Percentiles rank a stretch among this genome's conserved stretches.
Conservation (phyloP, 176 grass and related monocot genomes). For the Avena atlantica region DNA sequence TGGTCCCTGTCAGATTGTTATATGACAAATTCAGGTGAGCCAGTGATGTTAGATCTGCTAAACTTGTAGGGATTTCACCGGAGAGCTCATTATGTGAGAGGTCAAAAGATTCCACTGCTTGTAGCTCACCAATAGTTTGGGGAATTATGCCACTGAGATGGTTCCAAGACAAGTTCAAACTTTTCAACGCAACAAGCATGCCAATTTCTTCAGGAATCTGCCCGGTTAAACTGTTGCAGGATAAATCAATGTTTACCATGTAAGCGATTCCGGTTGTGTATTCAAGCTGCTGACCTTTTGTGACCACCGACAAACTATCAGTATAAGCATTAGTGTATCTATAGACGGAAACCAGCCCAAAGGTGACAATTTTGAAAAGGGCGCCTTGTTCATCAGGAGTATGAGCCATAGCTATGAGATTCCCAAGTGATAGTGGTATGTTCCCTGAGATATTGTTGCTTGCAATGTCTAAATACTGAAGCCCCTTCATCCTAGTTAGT, state of each 20-base stretch:
- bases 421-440: constrained; percentile 15
- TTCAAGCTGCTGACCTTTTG: neutral
- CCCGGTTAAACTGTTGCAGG: constrained; percentile 30
- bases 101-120: neutral
- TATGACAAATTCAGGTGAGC: neutral
- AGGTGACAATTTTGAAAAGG: constrained; percentile 4
- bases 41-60: neutral
- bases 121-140: constrained; percentile 26
- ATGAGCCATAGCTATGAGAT: neutral
- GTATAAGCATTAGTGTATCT: neutral
- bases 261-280: neutral
- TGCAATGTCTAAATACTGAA: constrained; percentile 31
- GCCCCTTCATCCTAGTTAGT: constrained; percentile 5
- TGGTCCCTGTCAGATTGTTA: neutral
- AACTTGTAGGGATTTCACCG: constrained; percentile 23
- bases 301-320: neutral
- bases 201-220: constrained; percentile 28
- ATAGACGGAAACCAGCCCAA: neutral
- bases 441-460: constrained; percentile 19
- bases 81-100: constrained; percentile 17
- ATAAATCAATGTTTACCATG: constrained; percentile 47
- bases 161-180: constrained; percentile 46
- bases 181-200: constrained; percentile 2
- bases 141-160: constrained; percentile 49
- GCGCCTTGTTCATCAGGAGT: neutral